phyloP scores from a whole-genome alignment of 2,329 filamentous ascomycete species.

The Intubia oerlemansii region DNA sequence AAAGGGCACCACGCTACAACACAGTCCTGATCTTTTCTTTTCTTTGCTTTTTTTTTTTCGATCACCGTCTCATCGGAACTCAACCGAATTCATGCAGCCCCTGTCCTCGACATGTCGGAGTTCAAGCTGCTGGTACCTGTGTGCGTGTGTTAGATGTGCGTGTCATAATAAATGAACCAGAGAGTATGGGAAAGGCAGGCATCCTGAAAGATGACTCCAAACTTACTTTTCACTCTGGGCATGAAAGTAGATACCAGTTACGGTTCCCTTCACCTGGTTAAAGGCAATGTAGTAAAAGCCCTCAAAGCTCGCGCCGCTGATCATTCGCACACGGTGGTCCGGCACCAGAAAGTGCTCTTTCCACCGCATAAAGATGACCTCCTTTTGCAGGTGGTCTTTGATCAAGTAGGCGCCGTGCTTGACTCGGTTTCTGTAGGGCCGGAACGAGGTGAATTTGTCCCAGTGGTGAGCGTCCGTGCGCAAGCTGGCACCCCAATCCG shows the following conservation, averaged over 20 bases:
- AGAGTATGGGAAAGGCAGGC: no score
- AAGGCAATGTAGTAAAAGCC: conserved; percentile 99
- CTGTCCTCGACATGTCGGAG: conserved; percentile 70
- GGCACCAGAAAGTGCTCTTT: conserved; percentile 96
- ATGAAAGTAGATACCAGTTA: conserved; percentile 94
- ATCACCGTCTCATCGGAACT: conserved; percentile 47
- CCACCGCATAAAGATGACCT: conserved; percentile 97
- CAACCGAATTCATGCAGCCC: conserved; percentile 68
- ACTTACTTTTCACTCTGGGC: conserved; percentile 91
- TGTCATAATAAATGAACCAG: neutral
- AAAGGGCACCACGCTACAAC: no score
- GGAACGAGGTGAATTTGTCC: conserved; percentile 74
- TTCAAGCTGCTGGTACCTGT: conserved; percentile 78
- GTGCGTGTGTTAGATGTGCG: neutral
- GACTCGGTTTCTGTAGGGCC: conserved; percentile 42
- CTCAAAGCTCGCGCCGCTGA: conserved; percentile 88
- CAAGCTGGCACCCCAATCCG: conserved; percentile 77
- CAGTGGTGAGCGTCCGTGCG: conserved; percentile 88
- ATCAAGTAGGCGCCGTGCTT: conserved; percentile 34
- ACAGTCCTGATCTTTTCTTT: no score
- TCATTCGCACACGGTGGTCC: conserved; percentile 77
- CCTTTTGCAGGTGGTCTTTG: conserved; percentile 55
- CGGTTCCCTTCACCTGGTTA: conserved; percentile 69
- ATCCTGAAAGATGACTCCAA: neutral
- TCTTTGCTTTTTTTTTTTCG: conserved; percentile 1